A percentile compares a stretch with the other conserved stretches of the same genome.
phyloP scores from a whole-genome alignment of 2,329 filamentous ascomycete species.

The Aspergillus unguis region DNA sequence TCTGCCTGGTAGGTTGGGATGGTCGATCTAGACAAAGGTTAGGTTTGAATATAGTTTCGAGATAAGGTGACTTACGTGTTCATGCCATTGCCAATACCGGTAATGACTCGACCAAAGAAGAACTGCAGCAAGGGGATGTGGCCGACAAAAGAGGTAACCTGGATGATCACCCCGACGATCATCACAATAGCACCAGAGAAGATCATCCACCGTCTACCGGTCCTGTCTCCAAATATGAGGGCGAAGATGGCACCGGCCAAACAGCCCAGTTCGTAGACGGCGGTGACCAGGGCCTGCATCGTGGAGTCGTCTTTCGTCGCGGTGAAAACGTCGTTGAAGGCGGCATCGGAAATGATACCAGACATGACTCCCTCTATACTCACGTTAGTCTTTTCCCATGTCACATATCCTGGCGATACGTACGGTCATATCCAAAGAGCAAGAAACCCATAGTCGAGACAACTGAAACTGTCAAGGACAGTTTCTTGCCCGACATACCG shows the following conservation, averaged over 20 bases:
- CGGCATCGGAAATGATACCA: constrained; percentile 34
- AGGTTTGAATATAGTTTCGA: neutral
- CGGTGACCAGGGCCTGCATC: constrained; percentile 34
- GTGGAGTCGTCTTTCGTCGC: constrained; percentile 38
- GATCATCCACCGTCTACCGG: constrained; percentile 46
- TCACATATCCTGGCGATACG: constrained; percentile 13
- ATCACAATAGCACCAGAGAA: constrained; percentile 57
- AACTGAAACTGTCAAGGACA: constrained; percentile 58
- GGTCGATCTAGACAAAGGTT: constrained; percentile 31
- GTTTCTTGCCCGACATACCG: constrained; percentile 57
- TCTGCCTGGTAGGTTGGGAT: constrained; percentile 56
- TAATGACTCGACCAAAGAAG: constrained; percentile 52
- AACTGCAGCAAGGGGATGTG: constrained; percentile 47
- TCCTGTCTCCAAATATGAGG: constrained; percentile 33
- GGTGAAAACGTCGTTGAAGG: constrained; percentile 35
- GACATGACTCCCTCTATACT: constrained; percentile 38
- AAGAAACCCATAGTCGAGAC: constrained; percentile 63
- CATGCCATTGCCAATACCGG: constrained; percentile 55
- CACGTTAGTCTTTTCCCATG: neutral
- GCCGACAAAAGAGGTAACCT: constrained; percentile 30
- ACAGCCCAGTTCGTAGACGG: constrained; percentile 36
- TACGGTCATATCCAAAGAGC: constrained; percentile 58
- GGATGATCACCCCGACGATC: constrained; percentile 41
- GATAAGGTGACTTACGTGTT: constrained; percentile 40
- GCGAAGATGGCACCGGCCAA: constrained; percentile 38